Evolutionary conservation across 768 basidiomycete species (phyloP), one percentile per base, ranked within the genome.

Genomic region (Erythrobasidium yunnanense): DNA sequence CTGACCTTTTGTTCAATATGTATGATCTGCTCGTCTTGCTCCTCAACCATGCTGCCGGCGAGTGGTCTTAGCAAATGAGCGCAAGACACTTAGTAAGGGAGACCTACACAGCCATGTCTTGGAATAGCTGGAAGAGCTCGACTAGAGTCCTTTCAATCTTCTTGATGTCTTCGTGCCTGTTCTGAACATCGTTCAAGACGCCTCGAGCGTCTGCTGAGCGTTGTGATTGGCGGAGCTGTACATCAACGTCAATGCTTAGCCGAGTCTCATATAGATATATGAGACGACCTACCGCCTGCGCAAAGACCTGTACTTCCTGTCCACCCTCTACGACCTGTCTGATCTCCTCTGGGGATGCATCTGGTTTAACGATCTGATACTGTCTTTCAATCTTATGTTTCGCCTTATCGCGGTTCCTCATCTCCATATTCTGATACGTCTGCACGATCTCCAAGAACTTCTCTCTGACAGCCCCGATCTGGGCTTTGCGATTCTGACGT

Each of bases 101-200:
- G 32, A 51, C 60, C 33, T 30, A 63, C 60, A 63, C 51, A 30
- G 73, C 17, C 66, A 87, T 88, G 72, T 93, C 90, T 66, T 80
- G 82, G 77, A 91, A 90, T 68, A 93, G 76, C 72, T 88, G 87
- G 2, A 86, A 87, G 56, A 93, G 80, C 75, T 92, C 89, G 20
- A 82, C 84, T 35, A 92, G 76, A 2, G 90, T 92, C 70, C 81
- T 79, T 75, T 92, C 89, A 73, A 92, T 88, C 73, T 81, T 83
- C 70, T 81, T 81, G 71, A 93, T 82, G 65, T 92, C 89, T 71
- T 85, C 81, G 73, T 91, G 88, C 32, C 90, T 82, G 67, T 87
- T 84, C 74, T 91, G 90, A 0, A 90, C 89, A 76, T 91, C 90
- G 55, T 83, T 81, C 74, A 85, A 88, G 0, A 87, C 90, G 55